Percentiles rank a stretch among this genome's conserved stretches.
Evolutionary conservation across 2,329 filamentous ascomycete genomes (phyloP).

Genomic region (Talaromyces verruculosus): DNA sequence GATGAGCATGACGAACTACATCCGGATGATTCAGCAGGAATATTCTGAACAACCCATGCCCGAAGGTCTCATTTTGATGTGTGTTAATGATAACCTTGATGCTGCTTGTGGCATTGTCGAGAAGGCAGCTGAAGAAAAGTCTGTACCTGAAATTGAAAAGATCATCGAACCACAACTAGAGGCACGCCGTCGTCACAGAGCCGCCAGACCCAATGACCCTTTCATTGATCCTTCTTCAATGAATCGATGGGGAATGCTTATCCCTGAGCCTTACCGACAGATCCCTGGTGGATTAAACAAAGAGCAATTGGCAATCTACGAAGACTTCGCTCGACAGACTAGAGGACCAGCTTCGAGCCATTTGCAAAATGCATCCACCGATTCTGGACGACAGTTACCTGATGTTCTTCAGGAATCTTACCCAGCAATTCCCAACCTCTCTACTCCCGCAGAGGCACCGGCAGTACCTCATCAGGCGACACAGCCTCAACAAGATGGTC

Average conservation of each 20-base stretch:
- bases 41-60: slow-evolving; percentile 71
- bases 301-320: slow-evolving; percentile 93
- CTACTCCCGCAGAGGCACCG: slow-evolving; percentile 62
- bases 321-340: slow-evolving; percentile 88
- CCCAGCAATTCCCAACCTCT: slow-evolving; percentile 59
- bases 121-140: slow-evolving; percentile 90
- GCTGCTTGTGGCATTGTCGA: slow-evolving; percentile 91
- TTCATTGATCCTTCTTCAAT: slow-evolving; percentile 74
- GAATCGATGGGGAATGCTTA: slow-evolving; percentile 88
- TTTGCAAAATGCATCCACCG: slow-evolving; percentile 57
- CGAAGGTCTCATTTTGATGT: slow-evolving; percentile 96
- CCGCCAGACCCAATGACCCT: slow-evolving; percentile 74
- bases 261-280: slow-evolving; percentile 89
- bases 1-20: slow-evolving; percentile 96
- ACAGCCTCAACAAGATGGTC: slow-evolving; percentile 51
- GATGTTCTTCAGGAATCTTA: slow-evolving; percentile 64
- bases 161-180: slow-evolving; percentile 82
- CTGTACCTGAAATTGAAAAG: slow-evolving; percentile 90
- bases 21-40: slow-evolving; percentile 74
- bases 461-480: slow-evolving; percentile 59
- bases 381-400: slow-evolving; percentile 60
- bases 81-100: slow-evolving; percentile 96
- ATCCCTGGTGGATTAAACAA: slow-evolving; percentile 79
- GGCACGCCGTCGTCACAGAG: slow-evolving; percentile 71
- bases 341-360: slow-evolving; percentile 60